Percentiles rank a stretch among this genome's conserved stretches.
phyloP scores from a whole-genome alignment of 176 grass and related monocot genomes.

The Oryza officinalis region DNA sequence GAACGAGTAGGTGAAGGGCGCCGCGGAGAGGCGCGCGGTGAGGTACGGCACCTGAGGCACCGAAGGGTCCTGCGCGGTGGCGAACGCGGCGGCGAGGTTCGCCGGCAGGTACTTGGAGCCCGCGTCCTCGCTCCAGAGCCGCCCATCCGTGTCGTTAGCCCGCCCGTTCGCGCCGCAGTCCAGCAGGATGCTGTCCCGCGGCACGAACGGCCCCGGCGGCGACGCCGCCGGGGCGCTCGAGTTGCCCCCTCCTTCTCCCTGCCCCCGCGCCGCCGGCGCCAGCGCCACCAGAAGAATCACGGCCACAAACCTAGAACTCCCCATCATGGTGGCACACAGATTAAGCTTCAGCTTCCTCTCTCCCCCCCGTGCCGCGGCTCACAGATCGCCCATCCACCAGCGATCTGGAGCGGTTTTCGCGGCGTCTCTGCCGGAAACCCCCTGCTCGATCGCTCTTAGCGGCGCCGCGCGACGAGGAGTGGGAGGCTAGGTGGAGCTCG shows the following conservation, averaged over 20 bases:
- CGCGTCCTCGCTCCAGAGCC: constrained; percentile 56
- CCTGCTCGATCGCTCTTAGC: no score
- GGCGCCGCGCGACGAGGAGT: not conserved
- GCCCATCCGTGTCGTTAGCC: constrained; percentile 55
- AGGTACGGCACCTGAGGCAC: constrained; percentile 73
- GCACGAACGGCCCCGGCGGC: constrained; percentile 39
- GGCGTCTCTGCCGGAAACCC: no score
- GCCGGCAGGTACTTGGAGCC: constrained; percentile 64
- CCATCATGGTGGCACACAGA: constrained; percentile 8
- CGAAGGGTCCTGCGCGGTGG: constrained; percentile 50
- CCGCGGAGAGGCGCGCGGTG: constrained; percentile 64
- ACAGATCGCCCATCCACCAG: constrained; percentile 52
- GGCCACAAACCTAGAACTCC: not conserved
- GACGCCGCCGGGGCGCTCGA: constrained; percentile 5
- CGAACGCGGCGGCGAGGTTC: constrained; percentile 27
- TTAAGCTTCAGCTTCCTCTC: not conserved
- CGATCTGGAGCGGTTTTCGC: constrained; percentile 26
- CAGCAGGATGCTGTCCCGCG: constrained; percentile 74
- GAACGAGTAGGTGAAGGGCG: constrained; percentile 87
- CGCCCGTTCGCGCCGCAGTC: constrained; percentile 65
- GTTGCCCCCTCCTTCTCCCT: constrained; percentile 23
- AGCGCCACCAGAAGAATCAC: constrained; percentile 16
- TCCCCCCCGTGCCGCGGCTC: not conserved
- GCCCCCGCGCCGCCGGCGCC: constrained; percentile 24
- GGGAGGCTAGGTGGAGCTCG: not conserved